phyloP scores from a whole-genome alignment of 2,329 filamentous ascomycete species.

The Neofusicoccum laricinum region DNA sequence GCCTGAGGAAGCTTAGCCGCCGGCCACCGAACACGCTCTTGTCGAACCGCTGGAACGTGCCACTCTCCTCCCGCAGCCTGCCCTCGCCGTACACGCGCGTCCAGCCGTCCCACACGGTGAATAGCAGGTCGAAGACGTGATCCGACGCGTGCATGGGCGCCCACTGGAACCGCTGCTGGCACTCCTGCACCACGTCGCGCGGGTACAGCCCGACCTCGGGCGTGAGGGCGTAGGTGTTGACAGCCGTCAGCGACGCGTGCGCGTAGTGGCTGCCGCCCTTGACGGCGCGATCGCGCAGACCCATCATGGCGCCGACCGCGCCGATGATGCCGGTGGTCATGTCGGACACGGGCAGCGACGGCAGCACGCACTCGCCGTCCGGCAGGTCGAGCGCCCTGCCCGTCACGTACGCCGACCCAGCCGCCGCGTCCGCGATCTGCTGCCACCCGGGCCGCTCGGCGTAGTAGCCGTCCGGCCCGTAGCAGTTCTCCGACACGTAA shows the following conservation, averaged over 20 bases:
- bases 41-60: slow-evolving; percentile 23
- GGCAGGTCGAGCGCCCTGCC: slow-evolving; percentile 33
- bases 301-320: slow-evolving; percentile 26
- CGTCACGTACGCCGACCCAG: slow-evolving; percentile 31
- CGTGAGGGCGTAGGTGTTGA: slow-evolving; percentile 31
- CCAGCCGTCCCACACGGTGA: slow-evolving; percentile 29
- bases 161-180: slow-evolving; percentile 27
- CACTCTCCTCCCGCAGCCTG: slow-evolving; percentile 19
- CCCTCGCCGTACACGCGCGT: slow-evolving; percentile 23
- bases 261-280: slow-evolving; percentile 23
- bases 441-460: slow-evolving; percentile 49
- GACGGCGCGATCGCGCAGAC: slow-evolving; percentile 24
- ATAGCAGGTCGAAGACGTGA: slow-evolving; percentile 30
- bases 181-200: slow-evolving; percentile 24
- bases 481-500: slow-evolving; percentile 52
- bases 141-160: slow-evolving; percentile 26
- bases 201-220: slow-evolving; percentile 35
- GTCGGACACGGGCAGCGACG: slow-evolving; percentile 28
- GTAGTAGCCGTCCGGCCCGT: slow-evolving; percentile 48
- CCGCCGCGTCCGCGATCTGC: slow-evolving; percentile 36
- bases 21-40: slow-evolving; percentile 24
- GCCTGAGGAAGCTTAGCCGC: slow-evolving; percentile 26
- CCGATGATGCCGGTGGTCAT: slow-evolving; percentile 29
- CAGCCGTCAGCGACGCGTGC: slow-evolving; percentile 26
- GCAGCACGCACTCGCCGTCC: slow-evolving; percentile 25